These are phyloP conservation scores for Alloteropsis semialata DNA, from an alignment of 176 grass and related monocot genomes.

Conservation along the genomic window DNA sequence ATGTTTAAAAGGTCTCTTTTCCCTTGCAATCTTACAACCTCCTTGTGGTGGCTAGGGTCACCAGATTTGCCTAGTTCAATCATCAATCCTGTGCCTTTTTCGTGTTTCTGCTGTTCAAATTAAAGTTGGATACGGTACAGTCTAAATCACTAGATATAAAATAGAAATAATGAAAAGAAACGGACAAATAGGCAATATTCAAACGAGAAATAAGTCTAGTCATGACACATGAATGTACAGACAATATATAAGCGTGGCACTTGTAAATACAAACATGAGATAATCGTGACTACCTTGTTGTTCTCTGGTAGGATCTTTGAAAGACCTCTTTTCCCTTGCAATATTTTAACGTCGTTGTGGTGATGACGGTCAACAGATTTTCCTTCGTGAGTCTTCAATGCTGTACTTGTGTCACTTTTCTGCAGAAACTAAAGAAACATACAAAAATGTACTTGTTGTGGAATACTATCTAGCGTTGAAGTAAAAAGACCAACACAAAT, in stretches of 20 bases:
- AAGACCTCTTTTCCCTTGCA: conserved; percentile 48
- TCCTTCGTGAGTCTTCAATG: conserved; percentile 7
- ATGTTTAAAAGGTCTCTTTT: conserved; percentile 47
- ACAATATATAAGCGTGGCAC: no score
- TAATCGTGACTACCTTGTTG: not conserved
- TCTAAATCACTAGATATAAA: no score
- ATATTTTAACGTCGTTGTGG: not conserved
- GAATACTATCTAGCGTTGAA: not conserved
- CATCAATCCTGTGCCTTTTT: no score
- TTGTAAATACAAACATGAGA: no score
- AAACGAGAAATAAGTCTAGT: no score
- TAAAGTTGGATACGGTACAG: no score
- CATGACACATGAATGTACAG: no score
- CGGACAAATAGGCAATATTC: no score
- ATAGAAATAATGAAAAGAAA: no score
- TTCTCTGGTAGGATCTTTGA: conserved; percentile 28
- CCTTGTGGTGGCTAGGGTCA: not conserved
- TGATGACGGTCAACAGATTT: not conserved
- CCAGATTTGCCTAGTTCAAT: not conserved
- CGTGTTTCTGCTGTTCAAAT: no score
- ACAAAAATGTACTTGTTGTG: not conserved
- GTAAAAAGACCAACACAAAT: not conserved
- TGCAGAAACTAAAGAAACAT: not conserved
- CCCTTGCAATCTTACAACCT: conserved; percentile 35
- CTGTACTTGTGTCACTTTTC: not conserved